A percentile compares a stretch with the other conserved stretches of the same genome.
phyloP scores from a whole-genome alignment of 805 yeast genomes.

The Ogataea parapolymorpha region DNA sequence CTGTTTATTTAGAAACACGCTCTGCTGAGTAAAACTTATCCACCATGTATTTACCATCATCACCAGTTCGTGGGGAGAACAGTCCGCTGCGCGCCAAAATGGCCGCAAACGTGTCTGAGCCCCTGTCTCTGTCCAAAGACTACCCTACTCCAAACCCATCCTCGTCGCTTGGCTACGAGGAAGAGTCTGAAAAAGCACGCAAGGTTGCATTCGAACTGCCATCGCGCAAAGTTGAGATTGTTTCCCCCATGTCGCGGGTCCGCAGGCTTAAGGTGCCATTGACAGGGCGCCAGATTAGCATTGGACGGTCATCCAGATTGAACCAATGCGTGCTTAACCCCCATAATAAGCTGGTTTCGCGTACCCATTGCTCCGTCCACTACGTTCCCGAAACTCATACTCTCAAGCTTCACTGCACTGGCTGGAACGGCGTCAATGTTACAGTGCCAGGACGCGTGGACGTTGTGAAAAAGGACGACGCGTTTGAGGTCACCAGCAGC shows the following conservation, averaged over 20 bases:
- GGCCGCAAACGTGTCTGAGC: neutral
- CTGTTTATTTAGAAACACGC: constrained; percentile 16
- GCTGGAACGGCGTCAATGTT: constrained; percentile 76
- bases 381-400: constrained; percentile 39
- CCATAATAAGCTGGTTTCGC: constrained; percentile 56
- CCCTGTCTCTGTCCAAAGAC: constrained; percentile 16
- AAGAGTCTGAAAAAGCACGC: constrained; percentile 13
- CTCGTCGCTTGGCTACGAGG: constrained; percentile 40
- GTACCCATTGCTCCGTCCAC: constrained; percentile 57
- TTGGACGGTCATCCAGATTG: constrained; percentile 69
- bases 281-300: constrained; percentile 36
- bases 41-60: constrained; percentile 31
- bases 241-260: constrained; percentile 38
- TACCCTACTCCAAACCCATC: constrained; percentile 79
- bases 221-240: constrained; percentile 16
- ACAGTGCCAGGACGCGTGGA: constrained; percentile 50
- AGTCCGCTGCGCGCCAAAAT: constrained; percentile 7
- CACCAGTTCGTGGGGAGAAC: constrained; percentile 24
- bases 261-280: constrained; percentile 39
- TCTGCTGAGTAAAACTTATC: constrained; percentile 3
- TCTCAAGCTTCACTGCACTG: constrained; percentile 64
- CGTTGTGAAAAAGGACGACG: constrained; percentile 24
- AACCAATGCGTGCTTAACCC: constrained; percentile 50
- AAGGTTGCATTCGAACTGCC: constrained; percentile 16
- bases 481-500: constrained; percentile 17